These are phyloP conservation scores for Pelargonium cotyledonis DNA, from an alignment of 441 rosid species.

Conservation along the genomic window DNA sequence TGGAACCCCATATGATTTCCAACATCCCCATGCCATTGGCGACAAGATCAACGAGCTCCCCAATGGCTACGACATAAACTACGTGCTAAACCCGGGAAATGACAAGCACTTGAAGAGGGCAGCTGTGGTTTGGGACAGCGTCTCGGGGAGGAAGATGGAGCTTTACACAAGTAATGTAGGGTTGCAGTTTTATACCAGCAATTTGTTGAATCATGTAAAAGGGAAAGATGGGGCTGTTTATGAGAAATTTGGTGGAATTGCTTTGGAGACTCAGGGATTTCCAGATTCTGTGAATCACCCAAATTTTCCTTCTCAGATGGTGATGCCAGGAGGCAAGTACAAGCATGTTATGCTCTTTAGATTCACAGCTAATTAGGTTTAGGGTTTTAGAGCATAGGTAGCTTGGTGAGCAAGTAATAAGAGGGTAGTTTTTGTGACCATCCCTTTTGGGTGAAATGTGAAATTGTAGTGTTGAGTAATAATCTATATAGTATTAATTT, in stretches of 20 bases:
- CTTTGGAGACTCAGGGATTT: conserved; percentile 73
- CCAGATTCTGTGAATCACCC: conserved; percentile 51
- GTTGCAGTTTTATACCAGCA: conserved; percentile 66
- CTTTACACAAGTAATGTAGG: conserved; percentile 65
- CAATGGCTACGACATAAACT: conserved; percentile 67
- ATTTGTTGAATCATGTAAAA: conserved; percentile 32
- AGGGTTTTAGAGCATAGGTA: too few species aligned
- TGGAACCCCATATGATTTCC: conserved; percentile 62
- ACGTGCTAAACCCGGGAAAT: conserved; percentile 32
- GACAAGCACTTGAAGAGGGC: conserved; percentile 37
- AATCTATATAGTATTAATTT: too few species aligned
- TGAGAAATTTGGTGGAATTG: conserved; percentile 36
- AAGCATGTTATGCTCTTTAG: conserved; percentile 41
- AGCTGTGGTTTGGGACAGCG: conserved; percentile 42
- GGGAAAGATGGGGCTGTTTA: conserved; percentile 52
- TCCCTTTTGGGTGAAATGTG: too few species aligned
- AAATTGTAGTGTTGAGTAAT: too few species aligned
- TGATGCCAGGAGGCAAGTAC: conserved; percentile 36
- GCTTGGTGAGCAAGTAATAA: too few species aligned
- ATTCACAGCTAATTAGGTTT: conserved; percentile 18
- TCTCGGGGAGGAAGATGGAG: conserved; percentile 65
- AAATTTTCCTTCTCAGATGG: conserved; percentile 45
- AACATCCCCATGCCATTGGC: conserved; percentile 36
- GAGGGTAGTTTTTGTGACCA: too few species aligned
- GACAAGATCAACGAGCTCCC: conserved; percentile 37